Conservation (phyloP, 768 basidiomycete species). For the Filobasidium floriforme region DNA sequence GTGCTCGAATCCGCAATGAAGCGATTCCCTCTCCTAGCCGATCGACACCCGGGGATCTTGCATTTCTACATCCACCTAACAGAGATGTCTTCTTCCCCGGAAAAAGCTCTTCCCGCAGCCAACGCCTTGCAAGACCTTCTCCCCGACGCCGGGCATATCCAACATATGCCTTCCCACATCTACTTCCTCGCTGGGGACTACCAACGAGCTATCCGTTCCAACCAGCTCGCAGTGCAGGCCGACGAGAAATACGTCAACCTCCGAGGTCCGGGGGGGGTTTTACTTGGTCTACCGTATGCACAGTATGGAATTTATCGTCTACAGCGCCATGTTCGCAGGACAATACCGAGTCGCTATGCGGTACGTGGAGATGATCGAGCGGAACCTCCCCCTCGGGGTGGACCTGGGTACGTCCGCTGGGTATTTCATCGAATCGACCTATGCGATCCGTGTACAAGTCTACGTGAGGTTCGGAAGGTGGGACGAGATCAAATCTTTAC, state of each 20-base stretch:
- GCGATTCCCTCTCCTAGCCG: conserved; percentile 13
- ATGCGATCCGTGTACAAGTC: conserved; percentile 26
- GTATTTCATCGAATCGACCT: conserved; percentile 18
- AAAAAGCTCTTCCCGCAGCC: conserved; percentile 29
- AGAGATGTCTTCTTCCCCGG: conserved; percentile 34
- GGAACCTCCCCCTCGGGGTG: conserved; percentile 21
- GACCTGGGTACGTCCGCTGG: conserved; percentile 7
- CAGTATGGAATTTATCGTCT: conserved; percentile 31
- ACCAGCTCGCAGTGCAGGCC: conserved; percentile 26
- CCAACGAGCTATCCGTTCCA: conserved; percentile 31
- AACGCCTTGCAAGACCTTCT: conserved; percentile 27
- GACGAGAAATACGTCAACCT: conserved; percentile 28
- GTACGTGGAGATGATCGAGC: conserved; percentile 26
- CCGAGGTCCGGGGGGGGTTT: conserved; percentile 20
- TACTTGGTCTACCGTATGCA: conserved; percentile 36
- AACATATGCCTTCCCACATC: conserved; percentile 40
- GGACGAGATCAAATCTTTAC: conserved; percentile 28
- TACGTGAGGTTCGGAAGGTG: conserved; percentile 37
- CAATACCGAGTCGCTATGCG: conserved; percentile 28
- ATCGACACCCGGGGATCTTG: conserved; percentile 30
- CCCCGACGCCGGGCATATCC: conserved; percentile 35
- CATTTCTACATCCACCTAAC: conserved; percentile 37
- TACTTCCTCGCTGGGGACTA: conserved; percentile 38
- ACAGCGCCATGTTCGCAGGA: conserved; percentile 34
- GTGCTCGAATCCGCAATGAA: conserved; percentile 28